A percentile compares a stretch with the other conserved stretches of the same genome.
phyloP scores from a whole-genome alignment of 2,329 filamentous ascomycete species.

The Ascochyta clinopodiicola region DNA sequence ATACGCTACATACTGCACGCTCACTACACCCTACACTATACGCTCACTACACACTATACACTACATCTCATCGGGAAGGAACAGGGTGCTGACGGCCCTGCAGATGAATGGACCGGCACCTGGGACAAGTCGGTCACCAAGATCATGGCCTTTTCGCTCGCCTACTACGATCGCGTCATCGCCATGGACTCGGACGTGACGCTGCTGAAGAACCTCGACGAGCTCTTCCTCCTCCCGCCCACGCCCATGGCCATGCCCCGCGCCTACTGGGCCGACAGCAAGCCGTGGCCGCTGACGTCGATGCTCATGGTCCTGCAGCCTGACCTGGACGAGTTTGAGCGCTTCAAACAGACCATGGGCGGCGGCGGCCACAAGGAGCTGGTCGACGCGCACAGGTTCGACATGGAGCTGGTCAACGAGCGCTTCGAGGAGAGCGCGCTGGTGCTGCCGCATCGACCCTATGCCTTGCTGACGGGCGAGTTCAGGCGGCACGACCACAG shows the following conservation, averaged over 20 bases:
- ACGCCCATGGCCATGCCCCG: conserved; percentile 71
- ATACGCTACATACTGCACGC: neutral
- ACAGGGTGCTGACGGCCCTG: conserved; percentile 24
- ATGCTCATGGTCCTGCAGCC: conserved; percentile 69
- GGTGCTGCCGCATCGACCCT: conserved; percentile 69
- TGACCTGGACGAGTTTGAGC: conserved; percentile 57
- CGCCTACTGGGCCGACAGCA: conserved; percentile 71
- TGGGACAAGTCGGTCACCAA: conserved; percentile 73
- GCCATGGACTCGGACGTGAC: conserved; percentile 69
- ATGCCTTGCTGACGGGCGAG: conserved; percentile 67
- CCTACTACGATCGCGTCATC: conserved; percentile 65
- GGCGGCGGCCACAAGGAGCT: conserved; percentile 36
- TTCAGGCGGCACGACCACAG: conserved; percentile 63
- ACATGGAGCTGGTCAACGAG: conserved; percentile 73
- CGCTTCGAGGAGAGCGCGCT: conserved; percentile 65
- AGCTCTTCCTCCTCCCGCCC: conserved; percentile 71
- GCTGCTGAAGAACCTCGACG: conserved; percentile 69
- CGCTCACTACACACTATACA: neutral
- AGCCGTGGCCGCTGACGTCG: conserved; percentile 62
- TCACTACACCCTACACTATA: no score
- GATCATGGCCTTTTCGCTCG: conserved; percentile 71
- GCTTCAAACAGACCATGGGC: conserved; percentile 40
- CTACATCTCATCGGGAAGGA: conserved; percentile 1
- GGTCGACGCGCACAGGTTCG: conserved; percentile 55
- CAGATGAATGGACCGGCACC: conserved; percentile 50